Conservation (phyloP, 2,329 filamentous ascomycete genomes). For the Aaosphaeria arxii region DNA sequence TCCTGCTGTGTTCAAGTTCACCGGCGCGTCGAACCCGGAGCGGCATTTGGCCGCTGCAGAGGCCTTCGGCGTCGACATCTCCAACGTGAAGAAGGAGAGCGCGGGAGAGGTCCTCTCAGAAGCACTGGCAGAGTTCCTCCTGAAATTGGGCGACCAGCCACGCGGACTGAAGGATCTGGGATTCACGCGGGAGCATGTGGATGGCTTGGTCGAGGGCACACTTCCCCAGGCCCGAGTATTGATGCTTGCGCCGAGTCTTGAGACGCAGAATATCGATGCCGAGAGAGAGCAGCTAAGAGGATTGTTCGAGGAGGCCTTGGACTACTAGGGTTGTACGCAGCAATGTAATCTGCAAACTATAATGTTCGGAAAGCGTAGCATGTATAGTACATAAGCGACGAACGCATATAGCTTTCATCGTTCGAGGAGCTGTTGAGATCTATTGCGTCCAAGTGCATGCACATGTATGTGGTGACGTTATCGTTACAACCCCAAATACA, state of each 20-base stretch:
- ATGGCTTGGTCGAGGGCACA: conserved; percentile 86
- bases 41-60: conserved; percentile 87
- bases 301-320: conserved; percentile 49
- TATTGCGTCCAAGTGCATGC: too few relatives aligned
- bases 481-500: too few relatives aligned
- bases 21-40: conserved; percentile 84
- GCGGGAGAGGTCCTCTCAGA: conserved; percentile 87
- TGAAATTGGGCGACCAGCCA: conserved; percentile 85
- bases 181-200: conserved; percentile 72
- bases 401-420: too few relatives aligned
- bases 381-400: too few relatives aligned
- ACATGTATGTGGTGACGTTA: too few relatives aligned
- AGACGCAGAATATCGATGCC: conserved; percentile 43
- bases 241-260: conserved; percentile 82
- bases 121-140: conserved; percentile 76
- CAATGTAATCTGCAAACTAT: too few relatives aligned
- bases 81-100: conserved; percentile 81
- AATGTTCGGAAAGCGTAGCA: too few relatives aligned
- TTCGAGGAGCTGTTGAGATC: too few relatives aligned
- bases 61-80: conserved; percentile 85
- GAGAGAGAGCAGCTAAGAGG: conserved; percentile 48
- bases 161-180: conserved; percentile 79
- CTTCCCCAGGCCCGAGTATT: conserved; percentile 88
- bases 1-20: conserved; percentile 92
- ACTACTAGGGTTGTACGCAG: conserved; percentile 16